phyloP scores from a whole-genome alignment of 352 stramenopile species.

The Globisporangium megalacanthum region DNA sequence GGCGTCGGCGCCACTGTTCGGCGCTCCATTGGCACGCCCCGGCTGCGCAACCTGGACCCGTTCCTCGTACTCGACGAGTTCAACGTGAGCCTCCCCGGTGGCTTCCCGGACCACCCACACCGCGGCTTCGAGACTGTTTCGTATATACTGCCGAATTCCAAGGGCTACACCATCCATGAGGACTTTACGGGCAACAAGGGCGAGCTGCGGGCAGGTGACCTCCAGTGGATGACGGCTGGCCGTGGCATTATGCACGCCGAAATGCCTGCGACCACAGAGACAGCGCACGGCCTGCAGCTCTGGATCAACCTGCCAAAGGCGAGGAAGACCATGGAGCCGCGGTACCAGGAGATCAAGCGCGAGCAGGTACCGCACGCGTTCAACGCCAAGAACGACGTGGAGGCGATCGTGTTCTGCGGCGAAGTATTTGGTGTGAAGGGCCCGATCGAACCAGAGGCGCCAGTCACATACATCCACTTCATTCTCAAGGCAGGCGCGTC shows the following conservation, averaged over 20 bases:
- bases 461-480: conserved; percentile 28
- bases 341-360: conserved; percentile 24
- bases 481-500: conserved; percentile 10
- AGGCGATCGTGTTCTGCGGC: conserved; percentile 25
- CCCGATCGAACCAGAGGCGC: conserved; percentile 19
- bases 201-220: no score
- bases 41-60: conserved; percentile 43
- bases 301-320: conserved; percentile 23
- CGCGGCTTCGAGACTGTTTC: conserved; percentile 91
- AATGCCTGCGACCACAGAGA: conserved; percentile 17
- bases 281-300: conserved; percentile 19
- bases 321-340: conserved; percentile 22
- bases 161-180: conserved; percentile 82
- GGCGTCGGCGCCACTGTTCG: conserved; percentile 49
- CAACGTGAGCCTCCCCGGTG: conserved; percentile 49
- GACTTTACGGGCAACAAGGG: conserved; percentile 40
- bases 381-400: conserved; percentile 7
- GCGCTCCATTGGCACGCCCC: conserved; percentile 43
- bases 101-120: conserved; percentile 90
- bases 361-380: conserved; percentile 15
- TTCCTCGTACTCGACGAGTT: conserved; percentile 65
- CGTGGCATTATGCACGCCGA: conserved; percentile 25
- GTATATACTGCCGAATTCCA: conserved; percentile 69
- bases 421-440: conserved; percentile 20
- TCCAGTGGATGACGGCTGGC: no score